Conservation (phyloP, 108 stramenopile genomes). For the Pseudonitzschia delicatissima region DNA sequence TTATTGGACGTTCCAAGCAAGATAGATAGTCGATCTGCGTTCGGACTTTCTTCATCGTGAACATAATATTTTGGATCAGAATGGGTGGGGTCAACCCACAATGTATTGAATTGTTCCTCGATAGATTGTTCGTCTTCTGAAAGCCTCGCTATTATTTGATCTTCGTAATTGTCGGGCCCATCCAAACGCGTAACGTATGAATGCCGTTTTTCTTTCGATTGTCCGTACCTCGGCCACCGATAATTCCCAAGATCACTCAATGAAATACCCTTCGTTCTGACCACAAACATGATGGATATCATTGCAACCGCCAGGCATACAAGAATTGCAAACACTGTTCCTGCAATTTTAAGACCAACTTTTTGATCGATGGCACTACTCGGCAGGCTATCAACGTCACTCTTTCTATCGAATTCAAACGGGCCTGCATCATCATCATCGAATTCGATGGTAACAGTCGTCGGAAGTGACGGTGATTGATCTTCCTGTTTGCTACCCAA, state of each 20-base stretch:
- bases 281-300: constrained; percentile 6
- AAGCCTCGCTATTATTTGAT: not conserved
- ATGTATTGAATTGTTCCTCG: constrained; percentile 7
- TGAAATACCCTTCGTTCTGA: not conserved
- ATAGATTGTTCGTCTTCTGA: constrained; percentile 12
- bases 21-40: constrained; percentile 14
- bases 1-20: constrained; percentile 23
- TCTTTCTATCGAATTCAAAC: not conserved
- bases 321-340: constrained; percentile 1
- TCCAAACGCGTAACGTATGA: not conserved
- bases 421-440: not conserved
- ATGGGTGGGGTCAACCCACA: constrained; percentile 20
- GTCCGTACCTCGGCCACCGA: not conserved
- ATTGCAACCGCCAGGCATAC: constrained; percentile 1
- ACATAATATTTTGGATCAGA: constrained; percentile 1
- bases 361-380: not conserved
- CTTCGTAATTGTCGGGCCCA: constrained; percentile 6
- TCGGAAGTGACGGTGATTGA: not conserved
- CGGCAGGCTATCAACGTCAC: not conserved
- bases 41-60: not conserved
- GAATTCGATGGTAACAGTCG: not conserved
- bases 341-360: not conserved
- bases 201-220: not conserved
- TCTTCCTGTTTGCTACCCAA: constrained; percentile 8
- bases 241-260: not conserved